Conservation (phyloP, 805 yeast genomes). For the Saturnispora silvae region DNA sequence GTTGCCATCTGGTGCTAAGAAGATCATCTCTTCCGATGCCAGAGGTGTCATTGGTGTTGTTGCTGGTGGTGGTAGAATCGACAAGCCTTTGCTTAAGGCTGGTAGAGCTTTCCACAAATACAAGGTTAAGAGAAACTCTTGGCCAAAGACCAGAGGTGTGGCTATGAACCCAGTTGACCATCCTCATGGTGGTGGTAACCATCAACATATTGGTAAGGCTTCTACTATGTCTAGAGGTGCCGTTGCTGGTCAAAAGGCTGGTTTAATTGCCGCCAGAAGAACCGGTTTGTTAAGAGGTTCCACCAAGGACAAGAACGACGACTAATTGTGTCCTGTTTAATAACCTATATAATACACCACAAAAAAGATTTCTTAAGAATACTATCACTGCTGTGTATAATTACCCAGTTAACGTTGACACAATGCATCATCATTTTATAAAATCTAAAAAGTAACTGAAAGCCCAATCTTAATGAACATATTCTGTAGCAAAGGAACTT, state of each 20-base stretch:
- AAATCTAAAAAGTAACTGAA: no score
- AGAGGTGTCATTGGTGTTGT: constrained; percentile 99
- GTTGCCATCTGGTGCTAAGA: constrained; percentile 99
- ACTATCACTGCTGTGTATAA: no score
- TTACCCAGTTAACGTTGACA: no score
- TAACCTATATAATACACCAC: no score
- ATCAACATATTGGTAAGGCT: constrained; percentile 99
- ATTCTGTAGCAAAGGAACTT: no score
- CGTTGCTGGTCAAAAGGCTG: constrained; percentile 99
- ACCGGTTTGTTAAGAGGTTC: constrained; percentile 99
- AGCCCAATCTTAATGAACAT: no score
- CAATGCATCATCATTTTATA: no score
- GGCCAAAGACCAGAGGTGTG: constrained; percentile 99
- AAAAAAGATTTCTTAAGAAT: no score
- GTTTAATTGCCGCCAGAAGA: constrained; percentile 99
- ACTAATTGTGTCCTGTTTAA: no score
- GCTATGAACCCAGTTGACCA: constrained; percentile 99
- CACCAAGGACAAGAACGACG: constrained; percentile 43
- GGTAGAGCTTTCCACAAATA: constrained; percentile 99
- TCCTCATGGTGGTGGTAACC: constrained; percentile 99
- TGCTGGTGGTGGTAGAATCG: constrained; percentile 99
- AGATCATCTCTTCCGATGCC: constrained; percentile 87
- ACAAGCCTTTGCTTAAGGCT: constrained; percentile 98
- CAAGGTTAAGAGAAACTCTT: constrained; percentile 98
- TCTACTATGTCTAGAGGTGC: constrained; percentile 99